phyloP scores from a whole-genome alignment of 2,329 filamentous ascomycete genomes.

The Rugonectria rugulosa region DNA sequence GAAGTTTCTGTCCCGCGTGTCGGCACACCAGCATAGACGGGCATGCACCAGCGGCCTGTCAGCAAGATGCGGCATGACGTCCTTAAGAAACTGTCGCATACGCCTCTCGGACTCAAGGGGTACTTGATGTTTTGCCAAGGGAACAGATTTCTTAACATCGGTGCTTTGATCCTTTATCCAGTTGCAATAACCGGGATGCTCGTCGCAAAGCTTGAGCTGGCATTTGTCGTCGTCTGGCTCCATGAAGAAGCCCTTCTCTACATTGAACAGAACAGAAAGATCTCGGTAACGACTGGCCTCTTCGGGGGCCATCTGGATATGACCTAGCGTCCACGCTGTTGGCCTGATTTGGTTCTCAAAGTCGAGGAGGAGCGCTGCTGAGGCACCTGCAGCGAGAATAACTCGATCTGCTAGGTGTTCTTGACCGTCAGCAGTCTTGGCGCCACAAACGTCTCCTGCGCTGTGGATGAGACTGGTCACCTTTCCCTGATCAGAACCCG shows the following conservation, averaged over 20 bases:
- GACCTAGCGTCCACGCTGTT: constrained; percentile 22
- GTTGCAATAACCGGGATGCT: constrained; percentile 28
- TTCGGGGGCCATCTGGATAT: constrained; percentile 26
- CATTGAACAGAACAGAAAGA: constrained; percentile 26
- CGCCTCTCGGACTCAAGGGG: constrained; percentile 21
- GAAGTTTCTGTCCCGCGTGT: constrained; percentile 22
- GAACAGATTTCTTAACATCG: constrained; percentile 4
- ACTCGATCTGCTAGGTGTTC: constrained; percentile 22
- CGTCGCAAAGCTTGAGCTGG: constrained; percentile 29
- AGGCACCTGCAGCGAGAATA: constrained; percentile 9
- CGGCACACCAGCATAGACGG: constrained; percentile 30
- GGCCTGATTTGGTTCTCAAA: constrained; percentile 32
- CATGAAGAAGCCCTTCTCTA: constrained; percentile 31
- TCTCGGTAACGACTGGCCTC: constrained; percentile 19
- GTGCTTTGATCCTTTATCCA: constrained; percentile 13
- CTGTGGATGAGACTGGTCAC: constrained; percentile 3
- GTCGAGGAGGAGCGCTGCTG: constrained; percentile 22
- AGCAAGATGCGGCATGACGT: constrained; percentile 24
- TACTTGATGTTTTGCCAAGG: constrained; percentile 27
- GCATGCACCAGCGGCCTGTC: constrained; percentile 24
- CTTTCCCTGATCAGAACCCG: constrained; percentile 10
- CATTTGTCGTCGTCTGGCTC: constrained; percentile 26
- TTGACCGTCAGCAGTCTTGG: constrained; percentile 10
- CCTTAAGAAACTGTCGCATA: constrained; percentile 9
- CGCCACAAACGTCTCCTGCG: constrained; percentile 23